Evolutionary conservation across 2,329 filamentous ascomycete genomes (phyloP), one percentile per base, ranked within the genome.

Genomic region (Aspergillus sp.): DNA sequence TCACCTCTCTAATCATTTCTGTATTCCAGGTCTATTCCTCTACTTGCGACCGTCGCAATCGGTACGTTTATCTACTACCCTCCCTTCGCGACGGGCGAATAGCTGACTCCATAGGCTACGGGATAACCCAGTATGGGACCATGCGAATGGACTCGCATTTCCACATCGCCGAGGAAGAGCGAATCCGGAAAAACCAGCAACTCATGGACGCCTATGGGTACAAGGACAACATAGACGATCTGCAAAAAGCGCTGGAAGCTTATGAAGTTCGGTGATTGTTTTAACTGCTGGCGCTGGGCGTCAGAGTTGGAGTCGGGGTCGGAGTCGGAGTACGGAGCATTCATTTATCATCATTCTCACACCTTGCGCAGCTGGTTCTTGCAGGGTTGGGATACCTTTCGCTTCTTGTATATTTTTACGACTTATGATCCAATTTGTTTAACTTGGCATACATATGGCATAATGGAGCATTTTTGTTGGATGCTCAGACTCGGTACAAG

Each of bases 191-290:
- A 51, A 77, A 78, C 53, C 67, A 67, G 47, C 65, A 71, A 5
- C 61, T 80, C n/a, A 75, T 79, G 72, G 76, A 80, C 36, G 76
- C 78, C 2, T 80, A 80, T 53, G 78, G 78, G 12, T 74, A 75
- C 52, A 75, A 78, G 59, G 72, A 70, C 12, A 78, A 72, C 45
- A 56, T 80, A 47, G 66, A 73, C 22, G 76, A 80, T 64, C 62
- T 80, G n/a, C 69, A 78, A 60, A 69, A 75, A 38, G 78, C 78
- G 15, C 67, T 80, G 65, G 69, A 78, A 34, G 67, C 75, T 26
- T 80, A 80, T 47, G 74, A 76, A 57, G 66, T 75, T 5, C 73
- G 73, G 62, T 79, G 43, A 66, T 51, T 38, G 36, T 24, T 42
- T n/a, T 20, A 8, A 8, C 17, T 42, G 39, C 11, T 42, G 39